Conservation (phyloP, 768 basidiomycete species). For the Leccinum arenicola region DNA sequence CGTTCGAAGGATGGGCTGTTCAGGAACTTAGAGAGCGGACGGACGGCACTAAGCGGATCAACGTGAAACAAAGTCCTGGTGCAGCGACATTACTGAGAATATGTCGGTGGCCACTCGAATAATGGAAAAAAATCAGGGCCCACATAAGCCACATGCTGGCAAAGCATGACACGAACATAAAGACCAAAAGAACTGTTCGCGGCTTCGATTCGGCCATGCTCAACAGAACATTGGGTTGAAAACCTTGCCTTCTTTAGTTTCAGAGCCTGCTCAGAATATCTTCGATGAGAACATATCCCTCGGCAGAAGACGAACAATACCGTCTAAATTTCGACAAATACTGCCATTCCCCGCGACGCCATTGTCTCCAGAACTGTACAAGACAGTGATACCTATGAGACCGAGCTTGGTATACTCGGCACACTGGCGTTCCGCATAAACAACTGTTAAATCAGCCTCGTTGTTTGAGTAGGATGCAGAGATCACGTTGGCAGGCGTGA, state of each 20-base stretch:
- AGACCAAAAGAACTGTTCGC: no score
- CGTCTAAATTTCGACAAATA: slow-evolving; percentile 39
- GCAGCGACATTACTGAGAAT: no score
- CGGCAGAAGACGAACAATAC: slow-evolving; percentile 13
- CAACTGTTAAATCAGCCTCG: slow-evolving; percentile 35
- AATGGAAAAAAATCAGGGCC: no score
- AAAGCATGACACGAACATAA: no score
- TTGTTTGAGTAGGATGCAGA: slow-evolving; percentile 39
- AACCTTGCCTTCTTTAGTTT: slow-evolving; percentile 47
- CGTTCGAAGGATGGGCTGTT: no score
- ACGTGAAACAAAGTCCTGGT: no score
- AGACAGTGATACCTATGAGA: slow-evolving; percentile 45
- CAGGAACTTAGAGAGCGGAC: no score
- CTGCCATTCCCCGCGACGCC: slow-evolving; percentile 38
- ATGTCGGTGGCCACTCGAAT: no score
- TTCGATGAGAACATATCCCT: background rate
- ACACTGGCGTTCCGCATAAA: slow-evolving; percentile 43
- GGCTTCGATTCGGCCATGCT: no score
- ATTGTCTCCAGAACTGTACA: slow-evolving; percentile 41
- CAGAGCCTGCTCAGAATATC: slow-evolving; percentile 10
- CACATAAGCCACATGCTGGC: no score
- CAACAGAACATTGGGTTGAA: slow-evolving; percentile 51
- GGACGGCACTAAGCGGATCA: no score
- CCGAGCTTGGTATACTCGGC: slow-evolving; percentile 48
- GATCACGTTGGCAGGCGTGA: slow-evolving; percentile 40